These are phyloP conservation scores for Mycosphaerelloides madeirae DNA, from an alignment of 2,329 filamentous ascomycete genomes.

Conservation along the genomic window DNA sequence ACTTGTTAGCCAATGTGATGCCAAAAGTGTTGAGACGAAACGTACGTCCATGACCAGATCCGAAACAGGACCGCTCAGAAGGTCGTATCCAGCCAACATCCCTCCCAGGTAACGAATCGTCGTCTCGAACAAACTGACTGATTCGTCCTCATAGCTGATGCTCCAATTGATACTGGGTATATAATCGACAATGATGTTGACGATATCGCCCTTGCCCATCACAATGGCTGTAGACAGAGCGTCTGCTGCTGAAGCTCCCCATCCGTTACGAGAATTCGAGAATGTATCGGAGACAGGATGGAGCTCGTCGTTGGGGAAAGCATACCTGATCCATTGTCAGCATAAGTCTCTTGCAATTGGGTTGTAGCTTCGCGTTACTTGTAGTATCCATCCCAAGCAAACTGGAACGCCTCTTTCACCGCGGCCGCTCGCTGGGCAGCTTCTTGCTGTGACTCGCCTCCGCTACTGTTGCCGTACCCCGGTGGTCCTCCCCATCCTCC, in stretches of 20 bases:
- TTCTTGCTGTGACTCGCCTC: conserved; percentile 13
- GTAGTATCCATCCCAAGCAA: conserved; percentile 60
- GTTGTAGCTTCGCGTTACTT: conserved; percentile 8
- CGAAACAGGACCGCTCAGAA: conserved; percentile 62
- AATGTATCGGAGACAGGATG: conserved; percentile 61
- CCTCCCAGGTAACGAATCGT: conserved; percentile 85
- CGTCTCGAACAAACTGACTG: conserved; percentile 79
- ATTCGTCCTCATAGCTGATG: conserved; percentile 61
- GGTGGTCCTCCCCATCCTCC: conserved; percentile 1
- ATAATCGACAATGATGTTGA: conserved; percentile 65
- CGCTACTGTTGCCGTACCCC: conserved; percentile 4
- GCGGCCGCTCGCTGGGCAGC: conserved; percentile 43
- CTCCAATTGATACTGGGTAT: conserved; percentile 68
- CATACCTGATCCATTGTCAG: conserved; percentile 46
- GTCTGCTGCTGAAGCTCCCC: conserved; percentile 81
- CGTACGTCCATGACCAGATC: conserved; percentile 5
- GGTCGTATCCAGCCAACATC: conserved; percentile 69
- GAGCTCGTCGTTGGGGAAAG: conserved; percentile 44
- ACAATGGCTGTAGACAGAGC: conserved; percentile 75
- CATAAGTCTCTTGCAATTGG: neutral
- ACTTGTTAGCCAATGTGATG: conserved; percentile 11
- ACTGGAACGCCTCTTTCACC: conserved; percentile 64
- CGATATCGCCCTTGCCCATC: conserved; percentile 65
- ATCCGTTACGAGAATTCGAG: conserved; percentile 70
- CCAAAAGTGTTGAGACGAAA: neutral